These are phyloP conservation scores for Penicillium sp. DNA, from an alignment of 2,329 filamentous ascomycete species.

Conservation along the genomic window DNA sequence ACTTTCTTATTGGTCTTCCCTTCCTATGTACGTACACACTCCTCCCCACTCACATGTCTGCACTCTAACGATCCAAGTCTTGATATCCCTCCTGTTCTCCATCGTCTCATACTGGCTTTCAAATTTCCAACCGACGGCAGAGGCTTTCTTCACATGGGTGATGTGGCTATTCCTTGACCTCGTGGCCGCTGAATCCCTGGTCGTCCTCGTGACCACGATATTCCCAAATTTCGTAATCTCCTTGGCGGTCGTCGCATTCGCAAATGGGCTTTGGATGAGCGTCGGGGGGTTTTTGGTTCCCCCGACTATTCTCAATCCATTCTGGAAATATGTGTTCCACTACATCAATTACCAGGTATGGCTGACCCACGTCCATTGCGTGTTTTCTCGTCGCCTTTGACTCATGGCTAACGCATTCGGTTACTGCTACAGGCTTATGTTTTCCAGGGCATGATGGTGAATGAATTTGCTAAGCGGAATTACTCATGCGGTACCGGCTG, in stretches of 20 bases:
- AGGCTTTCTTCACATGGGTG: constrained; percentile 71
- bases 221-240: constrained; percentile 77
- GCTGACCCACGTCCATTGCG: neutral
- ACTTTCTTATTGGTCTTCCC: constrained; percentile 77
- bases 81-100: constrained; percentile 73
- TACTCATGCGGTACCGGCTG: constrained; percentile 61
- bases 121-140: constrained; percentile 64
- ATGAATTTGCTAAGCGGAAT: constrained; percentile 66
- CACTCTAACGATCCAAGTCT: constrained; percentile 44
- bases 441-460: constrained; percentile 91
- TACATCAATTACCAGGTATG: constrained; percentile 77
- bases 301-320: constrained; percentile 68
- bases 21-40: constrained; percentile 58
- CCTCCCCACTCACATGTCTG: neutral
- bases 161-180: constrained; percentile 85
- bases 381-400: neutral
- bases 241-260: constrained; percentile 75
- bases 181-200: constrained; percentile 74
- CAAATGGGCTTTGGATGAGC: constrained; percentile 86
- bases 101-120: constrained; percentile 74
- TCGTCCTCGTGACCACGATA: constrained; percentile 69
- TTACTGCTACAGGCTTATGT: constrained; percentile 58
- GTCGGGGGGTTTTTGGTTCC: constrained; percentile 79
- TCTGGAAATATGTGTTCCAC: constrained; percentile 83
- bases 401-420: neutral